Evolutionary conservation across 2,329 filamentous ascomycete genomes (phyloP).

Genomic region (Claviceps sp.): DNA sequence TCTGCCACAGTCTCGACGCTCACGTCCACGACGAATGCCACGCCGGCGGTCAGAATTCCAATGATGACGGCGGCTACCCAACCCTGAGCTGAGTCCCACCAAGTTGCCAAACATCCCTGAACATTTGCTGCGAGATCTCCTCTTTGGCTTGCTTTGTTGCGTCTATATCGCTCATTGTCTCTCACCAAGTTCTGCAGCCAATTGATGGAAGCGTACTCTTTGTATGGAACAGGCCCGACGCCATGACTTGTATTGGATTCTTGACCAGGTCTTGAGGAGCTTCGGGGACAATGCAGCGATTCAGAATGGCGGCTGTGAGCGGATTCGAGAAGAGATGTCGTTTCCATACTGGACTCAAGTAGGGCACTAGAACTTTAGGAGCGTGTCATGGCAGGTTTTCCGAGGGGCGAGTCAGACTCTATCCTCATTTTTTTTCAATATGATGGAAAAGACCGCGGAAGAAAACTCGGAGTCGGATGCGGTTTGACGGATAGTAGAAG

Average conservation of each 20-base stretch:
- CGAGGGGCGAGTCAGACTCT: no score
- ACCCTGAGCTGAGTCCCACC: slow-evolving; percentile 36
- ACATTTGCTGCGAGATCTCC: slow-evolving; percentile 22
- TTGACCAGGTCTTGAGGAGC: neutral
- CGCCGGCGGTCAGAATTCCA: slow-evolving; percentile 37
- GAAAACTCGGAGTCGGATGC: neutral
- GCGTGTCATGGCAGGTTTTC: neutral
- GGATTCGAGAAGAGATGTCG: neutral
- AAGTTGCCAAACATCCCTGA: neutral
- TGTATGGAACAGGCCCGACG: slow-evolving; percentile 31
- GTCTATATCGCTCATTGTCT: slow-evolving; percentile 35
- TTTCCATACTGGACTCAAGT: neutral
- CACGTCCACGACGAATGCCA: slow-evolving; percentile 43
- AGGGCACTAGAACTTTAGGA: neutral
- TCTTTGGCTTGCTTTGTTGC: slow-evolving; percentile 15
- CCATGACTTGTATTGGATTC: neutral
- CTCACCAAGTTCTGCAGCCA: slow-evolving; percentile 49
- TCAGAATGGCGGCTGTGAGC: neutral
- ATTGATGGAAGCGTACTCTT: slow-evolving; percentile 49
- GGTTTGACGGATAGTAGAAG: no score
- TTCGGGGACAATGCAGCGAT: neutral
- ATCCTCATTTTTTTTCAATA: neutral
- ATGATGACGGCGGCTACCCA: slow-evolving; percentile 43
- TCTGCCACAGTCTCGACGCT: slow-evolving; percentile 40
- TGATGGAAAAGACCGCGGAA: neutral